Evolutionary conservation across 1,284 basidiomycete species (phyloP), one percentile per base, ranked within the genome.

Genomic region (Apiotrichum sp.): DNA sequence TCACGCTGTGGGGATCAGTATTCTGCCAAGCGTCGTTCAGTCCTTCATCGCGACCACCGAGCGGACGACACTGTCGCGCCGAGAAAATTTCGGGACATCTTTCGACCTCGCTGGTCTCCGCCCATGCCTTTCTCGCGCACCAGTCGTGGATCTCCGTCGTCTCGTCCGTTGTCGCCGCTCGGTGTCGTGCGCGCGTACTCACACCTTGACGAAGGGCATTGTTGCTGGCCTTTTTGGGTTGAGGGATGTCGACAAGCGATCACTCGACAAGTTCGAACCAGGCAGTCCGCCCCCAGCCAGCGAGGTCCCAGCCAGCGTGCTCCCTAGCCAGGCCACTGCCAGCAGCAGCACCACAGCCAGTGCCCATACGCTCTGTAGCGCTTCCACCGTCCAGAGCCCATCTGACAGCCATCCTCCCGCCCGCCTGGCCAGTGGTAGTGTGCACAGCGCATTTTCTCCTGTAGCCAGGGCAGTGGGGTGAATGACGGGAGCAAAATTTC

Each of bases 131-230:
- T 38, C 13, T 14, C 40, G 22, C 22, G 22, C 22, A 22, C 22
- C 22, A 22, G 22, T 22, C 14, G 40, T 14, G 10, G 40, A 13
- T n/a, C 40, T 41, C n/a, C 40, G 9, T 14, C 40, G 14, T 16
- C 9, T 41, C 40, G 11, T 41, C 11, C 36, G n/a, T 16, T 41
- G 6, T 14, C 9, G 9, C 40, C 22, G 10, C 14, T 16, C 40
- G 40, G 6, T 11, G 40, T 13, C 40, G 40, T 6, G 40, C 40
- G 40, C 40, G 40, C 40, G 40, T 41, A 41, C 40, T 41, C 40
- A 41, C 40, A 44, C 43, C 43, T 44, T 44, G 29, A 44, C 43
- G 43, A 44, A 44, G 43, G 43, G 43, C 43, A 44, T 44, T 32
- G 40, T 41, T 41, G 40, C 29, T 22, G 43, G 6, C 43, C 31